Percentiles rank a stretch among this genome's conserved stretches.
phyloP scores from a whole-genome alignment of 331 rosid species.

The Malus hybrid region DNA sequence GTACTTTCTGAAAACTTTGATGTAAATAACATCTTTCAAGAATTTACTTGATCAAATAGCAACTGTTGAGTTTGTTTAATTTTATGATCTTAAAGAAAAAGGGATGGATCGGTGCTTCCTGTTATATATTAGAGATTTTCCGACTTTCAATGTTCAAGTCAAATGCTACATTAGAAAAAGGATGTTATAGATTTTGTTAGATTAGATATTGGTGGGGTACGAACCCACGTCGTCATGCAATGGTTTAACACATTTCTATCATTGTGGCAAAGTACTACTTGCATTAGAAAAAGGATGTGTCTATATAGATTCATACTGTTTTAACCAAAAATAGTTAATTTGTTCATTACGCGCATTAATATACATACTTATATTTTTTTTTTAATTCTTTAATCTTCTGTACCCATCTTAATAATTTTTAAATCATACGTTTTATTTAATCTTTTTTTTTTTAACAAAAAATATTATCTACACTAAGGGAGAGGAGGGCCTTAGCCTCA shows the following conservation, averaged over 20 bases:
- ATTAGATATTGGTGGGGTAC: rapidly evolving
- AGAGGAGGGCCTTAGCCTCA: too few relatives aligned
- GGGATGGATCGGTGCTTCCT: not conserved
- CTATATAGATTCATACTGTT: not conserved
- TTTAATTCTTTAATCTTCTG: too few relatives aligned
- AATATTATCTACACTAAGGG: too few relatives aligned
- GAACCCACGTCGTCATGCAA: too few relatives aligned
- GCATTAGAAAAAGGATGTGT: too few relatives aligned
- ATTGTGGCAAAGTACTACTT: too few relatives aligned
- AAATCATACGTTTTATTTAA: too few relatives aligned
- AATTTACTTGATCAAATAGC: not conserved
- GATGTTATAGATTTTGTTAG: not conserved
- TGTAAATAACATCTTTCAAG: not conserved
- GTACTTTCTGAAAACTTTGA: slow-evolving; percentile 3
- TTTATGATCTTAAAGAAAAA: not conserved
- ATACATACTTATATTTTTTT: too few relatives aligned
- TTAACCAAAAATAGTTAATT: too few relatives aligned
- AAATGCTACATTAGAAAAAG: not conserved
- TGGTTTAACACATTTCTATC: rapidly evolving
- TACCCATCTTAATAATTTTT: too few relatives aligned
- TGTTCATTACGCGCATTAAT: too few relatives aligned
- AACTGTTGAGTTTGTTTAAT: not conserved
- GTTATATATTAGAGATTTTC: not conserved
- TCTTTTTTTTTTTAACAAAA: too few relatives aligned
- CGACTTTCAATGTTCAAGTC: not conserved